Percentiles rank a stretch among this genome's conserved stretches.
phyloP scores from a whole-genome alignment of 2,329 filamentous ascomycete species.

The Ambrosiella cleistominuta region DNA sequence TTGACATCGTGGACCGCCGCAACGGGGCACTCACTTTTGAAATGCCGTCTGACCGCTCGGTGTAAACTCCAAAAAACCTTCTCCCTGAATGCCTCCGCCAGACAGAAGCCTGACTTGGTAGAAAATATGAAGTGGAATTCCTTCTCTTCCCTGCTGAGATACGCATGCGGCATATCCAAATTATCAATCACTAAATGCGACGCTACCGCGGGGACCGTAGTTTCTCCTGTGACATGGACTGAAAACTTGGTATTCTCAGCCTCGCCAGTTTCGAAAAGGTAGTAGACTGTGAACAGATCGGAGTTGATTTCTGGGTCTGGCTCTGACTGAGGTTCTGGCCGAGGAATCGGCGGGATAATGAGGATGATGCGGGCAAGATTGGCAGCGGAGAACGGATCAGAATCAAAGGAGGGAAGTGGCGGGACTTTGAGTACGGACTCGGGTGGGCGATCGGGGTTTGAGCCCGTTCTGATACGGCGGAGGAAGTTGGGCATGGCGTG shows the following conservation, averaged over 20 bases:
- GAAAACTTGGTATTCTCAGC: slow-evolving; percentile 12
- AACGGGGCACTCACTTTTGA: slow-evolving; percentile 17
- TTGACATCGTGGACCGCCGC: slow-evolving; percentile 37
- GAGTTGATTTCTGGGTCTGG: background rate
- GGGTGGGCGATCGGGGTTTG: too few species aligned
- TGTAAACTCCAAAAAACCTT: slow-evolving; percentile 2
- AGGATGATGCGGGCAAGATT: background rate
- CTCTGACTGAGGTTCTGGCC: too few species aligned
- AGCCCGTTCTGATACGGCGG: too few species aligned
- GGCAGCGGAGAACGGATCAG: background rate
- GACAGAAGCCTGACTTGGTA: slow-evolving; percentile 43
- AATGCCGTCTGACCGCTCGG: slow-evolving; percentile 10
- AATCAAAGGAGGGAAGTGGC: background rate
- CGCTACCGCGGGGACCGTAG: slow-evolving; percentile 18
- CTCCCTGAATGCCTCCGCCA: slow-evolving; percentile 22
- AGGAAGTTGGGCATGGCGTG: too few species aligned
- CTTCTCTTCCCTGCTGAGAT: slow-evolving; percentile 12
- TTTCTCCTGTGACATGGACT: slow-evolving; percentile 13
- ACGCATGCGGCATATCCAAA: slow-evolving; percentile 3
- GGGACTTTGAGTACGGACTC: background rate
- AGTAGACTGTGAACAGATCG: slow-evolving; percentile 1
- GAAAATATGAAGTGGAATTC: slow-evolving; percentile 50
- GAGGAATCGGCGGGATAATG: background rate
- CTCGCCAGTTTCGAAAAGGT: slow-evolving; percentile 3
- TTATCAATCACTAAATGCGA: slow-evolving; percentile 11